Percentiles rank a stretch among this genome's conserved stretches.
phyloP scores from a whole-genome alignment of 345 rosid genomes.

The Camelina laxa region DNA sequence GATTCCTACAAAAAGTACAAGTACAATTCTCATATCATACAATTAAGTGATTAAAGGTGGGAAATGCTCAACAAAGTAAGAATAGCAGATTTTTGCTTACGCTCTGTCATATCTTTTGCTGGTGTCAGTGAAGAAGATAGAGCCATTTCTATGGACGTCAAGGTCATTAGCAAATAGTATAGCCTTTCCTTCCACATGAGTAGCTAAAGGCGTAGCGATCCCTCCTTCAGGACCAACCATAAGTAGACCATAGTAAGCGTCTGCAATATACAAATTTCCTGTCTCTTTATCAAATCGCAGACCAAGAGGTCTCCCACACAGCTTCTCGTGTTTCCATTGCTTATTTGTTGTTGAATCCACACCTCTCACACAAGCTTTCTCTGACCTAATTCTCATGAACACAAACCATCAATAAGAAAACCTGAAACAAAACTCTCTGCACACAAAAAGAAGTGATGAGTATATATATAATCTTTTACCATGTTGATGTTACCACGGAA shows the following conservation, averaged over 20 bases:
- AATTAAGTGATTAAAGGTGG: slow-evolving; percentile 5
- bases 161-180: slow-evolving; percentile 96
- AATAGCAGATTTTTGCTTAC: slow-evolving; percentile 48
- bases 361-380: slow-evolving; percentile 72
- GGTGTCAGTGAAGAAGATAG: slow-evolving; percentile 93
- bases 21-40: slow-evolving; percentile 3
- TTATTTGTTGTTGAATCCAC: slow-evolving; percentile 80
- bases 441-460: slow-evolving; percentile 8
- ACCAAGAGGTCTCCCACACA: slow-evolving; percentile 88
- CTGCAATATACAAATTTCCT: slow-evolving; percentile 84
- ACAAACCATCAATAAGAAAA: slow-evolving; percentile 24
- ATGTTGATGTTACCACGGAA: slow-evolving; percentile 70
- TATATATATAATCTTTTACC: slow-evolving; percentile 50
- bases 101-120: slow-evolving; percentile 89
- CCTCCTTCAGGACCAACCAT: slow-evolving; percentile 90
- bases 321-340: slow-evolving; percentile 94
- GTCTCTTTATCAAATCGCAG: slow-evolving; percentile 67
- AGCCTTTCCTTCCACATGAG: slow-evolving; percentile 64
- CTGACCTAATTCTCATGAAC: slow-evolving; percentile 61
- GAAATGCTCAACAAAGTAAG: neutral
- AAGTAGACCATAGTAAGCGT: slow-evolving; percentile 87
- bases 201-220: slow-evolving; percentile 72
- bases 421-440: slow-evolving; percentile 8
- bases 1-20: slow-evolving; percentile 57
- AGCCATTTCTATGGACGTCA: slow-evolving; percentile 83